Conservation (phyloP, 108 stramenopile genomes). For the Fragilaria radians region DNA sequence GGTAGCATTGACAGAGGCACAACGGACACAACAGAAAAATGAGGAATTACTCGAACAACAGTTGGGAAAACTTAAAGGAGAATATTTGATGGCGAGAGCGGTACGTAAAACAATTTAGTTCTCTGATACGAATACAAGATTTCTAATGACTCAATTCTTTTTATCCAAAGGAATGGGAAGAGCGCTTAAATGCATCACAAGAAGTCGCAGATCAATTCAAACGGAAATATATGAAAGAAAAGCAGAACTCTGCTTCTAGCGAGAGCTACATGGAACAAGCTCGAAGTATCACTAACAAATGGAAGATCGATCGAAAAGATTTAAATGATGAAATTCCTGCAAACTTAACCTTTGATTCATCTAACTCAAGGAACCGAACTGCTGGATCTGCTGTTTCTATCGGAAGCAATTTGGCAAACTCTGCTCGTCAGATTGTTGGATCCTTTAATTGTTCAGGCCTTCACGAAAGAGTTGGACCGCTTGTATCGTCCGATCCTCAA, state of each 20-base stretch:
- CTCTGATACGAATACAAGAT: not conserved
- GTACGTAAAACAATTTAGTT: constrained; percentile 23
- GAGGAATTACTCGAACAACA: constrained; percentile 72
- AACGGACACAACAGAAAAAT: constrained; percentile 41
- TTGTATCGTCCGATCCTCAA: constrained; percentile 7
- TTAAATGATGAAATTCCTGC: not conserved
- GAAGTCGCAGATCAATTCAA: constrained; percentile 32
- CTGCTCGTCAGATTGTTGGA: constrained; percentile 37
- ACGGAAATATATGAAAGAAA: constrained; percentile 30
- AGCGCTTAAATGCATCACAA: constrained; percentile 34
- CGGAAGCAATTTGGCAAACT: constrained; percentile 41
- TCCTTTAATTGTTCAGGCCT: constrained; percentile 23
- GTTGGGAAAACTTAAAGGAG: constrained; percentile 74
- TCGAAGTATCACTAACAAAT: not conserved
- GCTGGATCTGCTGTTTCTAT: constrained; percentile 43
- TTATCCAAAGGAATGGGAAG: constrained; percentile 55
- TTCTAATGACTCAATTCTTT: too few species aligned
- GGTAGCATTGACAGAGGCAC: constrained; percentile 59
- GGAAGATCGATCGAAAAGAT: not conserved
- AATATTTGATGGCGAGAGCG: constrained; percentile 74
- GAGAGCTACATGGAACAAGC: constrained; percentile 37
- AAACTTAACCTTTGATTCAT: not conserved
- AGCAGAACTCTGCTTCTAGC: constrained; percentile 8
- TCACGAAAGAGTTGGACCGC: constrained; percentile 23
- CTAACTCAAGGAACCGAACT: not conserved